Evolutionary conservation across 139 green algal species (phyloP).

Genomic region (Tetradesmus lagerheimii): DNA sequence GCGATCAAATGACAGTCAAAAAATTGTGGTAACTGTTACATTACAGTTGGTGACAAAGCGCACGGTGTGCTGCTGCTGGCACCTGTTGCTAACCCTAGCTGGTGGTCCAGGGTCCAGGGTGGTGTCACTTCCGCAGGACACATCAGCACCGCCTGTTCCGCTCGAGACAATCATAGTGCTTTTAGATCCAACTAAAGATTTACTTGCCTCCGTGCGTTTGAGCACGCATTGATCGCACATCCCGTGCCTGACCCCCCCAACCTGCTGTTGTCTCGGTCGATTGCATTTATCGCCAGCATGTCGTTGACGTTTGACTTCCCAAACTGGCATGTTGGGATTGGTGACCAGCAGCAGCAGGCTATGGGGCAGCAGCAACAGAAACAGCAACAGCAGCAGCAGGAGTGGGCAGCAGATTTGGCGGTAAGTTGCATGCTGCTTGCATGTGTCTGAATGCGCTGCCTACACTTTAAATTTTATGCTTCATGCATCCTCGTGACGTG

Average conservation of each 20-base stretch:
- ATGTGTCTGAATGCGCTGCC: background rate
- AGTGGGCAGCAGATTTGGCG: background rate
- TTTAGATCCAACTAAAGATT: background rate
- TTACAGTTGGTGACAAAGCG: no score
- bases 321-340: background rate
- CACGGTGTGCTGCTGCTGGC: no score
- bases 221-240: background rate
- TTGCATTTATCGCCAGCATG: background rate
- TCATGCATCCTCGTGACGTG: background rate
- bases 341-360: background rate
- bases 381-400: conserved; percentile 1
- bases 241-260: background rate
- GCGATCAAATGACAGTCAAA: no score
- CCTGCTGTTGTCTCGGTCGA: background rate
- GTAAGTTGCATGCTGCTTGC: background rate
- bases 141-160: background rate
- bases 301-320: background rate
- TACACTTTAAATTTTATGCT: background rate
- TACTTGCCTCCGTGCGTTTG: background rate
- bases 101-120: no score
- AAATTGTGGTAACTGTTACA: no score
- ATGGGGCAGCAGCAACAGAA: background rate
- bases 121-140: no score
- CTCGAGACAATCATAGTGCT: background rate
- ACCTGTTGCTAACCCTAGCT: no score